A percentile compares a stretch with the other conserved stretches of the same genome.
These are phyloP conservation scores for Sphagnum tenellum DNA, from an alignment of 225 moss, liverwort and hornwort species.

Conservation along the genomic window DNA sequence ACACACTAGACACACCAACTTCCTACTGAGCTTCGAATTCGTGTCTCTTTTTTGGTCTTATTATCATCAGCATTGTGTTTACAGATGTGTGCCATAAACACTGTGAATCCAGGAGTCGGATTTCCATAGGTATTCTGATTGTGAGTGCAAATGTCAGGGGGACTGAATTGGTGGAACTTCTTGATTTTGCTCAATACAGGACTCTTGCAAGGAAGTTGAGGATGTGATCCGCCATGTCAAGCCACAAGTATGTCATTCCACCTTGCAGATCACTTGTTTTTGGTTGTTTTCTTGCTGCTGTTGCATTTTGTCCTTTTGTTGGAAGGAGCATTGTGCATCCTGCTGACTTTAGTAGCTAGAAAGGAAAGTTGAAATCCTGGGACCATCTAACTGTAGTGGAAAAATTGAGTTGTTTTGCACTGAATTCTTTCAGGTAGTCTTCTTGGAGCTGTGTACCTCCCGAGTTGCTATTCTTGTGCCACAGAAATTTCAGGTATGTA, in stretches of 20 bases:
- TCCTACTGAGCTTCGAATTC: no score
- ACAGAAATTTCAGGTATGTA: conserved; percentile 32
- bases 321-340: no score
- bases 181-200: conserved; percentile 19
- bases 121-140: not conserved
- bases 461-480: conserved; percentile 45
- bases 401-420: not conserved
- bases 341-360: no score
- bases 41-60: not conserved
- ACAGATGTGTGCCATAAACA: not conserved
- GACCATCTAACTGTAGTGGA: not conserved
- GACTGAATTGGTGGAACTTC: not conserved
- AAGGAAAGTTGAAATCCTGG: no score
- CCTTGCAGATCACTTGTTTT: not conserved
- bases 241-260: conserved; percentile 40
- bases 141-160: not conserved
- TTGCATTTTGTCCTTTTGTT: no score
- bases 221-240: conserved; percentile 50
- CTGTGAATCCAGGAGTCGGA: not conserved
- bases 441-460: conserved; percentile 67
- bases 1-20: no score
- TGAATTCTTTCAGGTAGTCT: conserved; percentile 43
- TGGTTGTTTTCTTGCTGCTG: not conserved
- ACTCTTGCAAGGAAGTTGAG: conserved; percentile 54
- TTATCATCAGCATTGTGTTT: not conserved